Evolutionary conservation across 257 asterid species (phyloP), one percentile per base, ranked within the genome.

Genomic region (Salvia splendens): DNA sequence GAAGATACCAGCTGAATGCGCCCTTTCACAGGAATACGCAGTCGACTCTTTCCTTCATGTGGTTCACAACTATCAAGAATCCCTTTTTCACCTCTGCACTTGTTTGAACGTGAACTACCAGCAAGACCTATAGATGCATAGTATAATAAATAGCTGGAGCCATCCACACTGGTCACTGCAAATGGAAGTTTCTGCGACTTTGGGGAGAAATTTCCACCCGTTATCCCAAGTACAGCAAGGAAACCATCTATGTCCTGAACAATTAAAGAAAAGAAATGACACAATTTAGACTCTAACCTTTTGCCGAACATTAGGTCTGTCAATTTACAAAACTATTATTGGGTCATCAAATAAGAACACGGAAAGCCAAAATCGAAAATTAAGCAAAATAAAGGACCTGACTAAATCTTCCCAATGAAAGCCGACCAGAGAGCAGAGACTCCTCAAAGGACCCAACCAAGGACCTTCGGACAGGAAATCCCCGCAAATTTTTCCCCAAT

Each of bases 381-480:
- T 67, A 50, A 53, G 68, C 35, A 50, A 66, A 30, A 46, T 47
- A 76, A 65, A 68, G 43, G 60, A 90, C 97, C 97, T 87, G 88
- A 62, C 77, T 75, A 61, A 74, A 71, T 61, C 67, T 86, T 78
- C 92, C 95, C 42, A 72, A 73, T 33, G 90, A 73, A 50, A 90
- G 84, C 41, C 94, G 84, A 51, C 97, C 97, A 67, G 97, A 87
- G 72, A 88, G 79, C 57, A 90, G 83, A 30, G 94, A 90, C 70
- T 90, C 97, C 85, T 90, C 97, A 80, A 90, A 87, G 12, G 95
- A 90, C 64, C 97, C 96, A 70, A 90, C 87, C 85, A 90, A 80
- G 12, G 95, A 84, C 82, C 88, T 81, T 76, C 92, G 83, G 65
- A 81, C 84, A 56, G 89, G 76, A 73, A 74, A 79, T 65, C 86